Evolutionary conservation across 2,329 filamentous ascomycete species (phyloP), one percentile per base, ranked within the genome.

Genomic region (Ophiocordyceps robertsii): DNA sequence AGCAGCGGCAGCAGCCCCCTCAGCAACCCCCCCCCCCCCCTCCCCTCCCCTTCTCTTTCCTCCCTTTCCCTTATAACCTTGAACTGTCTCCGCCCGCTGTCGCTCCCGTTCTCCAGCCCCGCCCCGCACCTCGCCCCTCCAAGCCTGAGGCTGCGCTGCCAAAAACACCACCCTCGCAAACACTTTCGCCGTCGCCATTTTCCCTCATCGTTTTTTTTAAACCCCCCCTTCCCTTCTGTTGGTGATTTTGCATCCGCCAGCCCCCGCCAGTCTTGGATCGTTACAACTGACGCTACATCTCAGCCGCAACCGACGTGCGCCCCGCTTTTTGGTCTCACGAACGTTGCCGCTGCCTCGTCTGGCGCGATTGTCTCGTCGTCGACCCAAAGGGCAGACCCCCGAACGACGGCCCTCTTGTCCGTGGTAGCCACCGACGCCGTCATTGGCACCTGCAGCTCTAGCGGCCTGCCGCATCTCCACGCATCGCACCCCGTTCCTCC

Each of bases 121-220:
- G 40, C 40, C 35, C 36, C 40, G 39, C 43, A 41, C 39, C 43
- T 44, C 43, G 16, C 43, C 39, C 39, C 39, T 41, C 43, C 39
- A 36, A 36, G 31, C 42, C 42, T 38, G 33, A 40, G 32, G 33
- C 42, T 40, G 33, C 38, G 17, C 24, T 40, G 17, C 13, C 38
- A 14, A 30, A 17, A 40, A 24, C 38, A 40, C 33, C 29, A 30
- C 30, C 24, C n/a, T n/a, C 33, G 29, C 24, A 35, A 31, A 29
- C 27, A 16, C 29, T 19, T 38, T 16, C 12, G 19, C 17, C 10
- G 36, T 10, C n/a, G 14, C 16, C 19, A 13, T 19, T 11, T 37
- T 37, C 17, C 19, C n/a, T n/a, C 17, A 21, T 17, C 24, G 6
- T 6, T 17, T 10, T 9, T 14, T 7, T n/a, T n/a, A n/a, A n/a